Percentiles rank a stretch among this genome's conserved stretches.
Evolutionary conservation across 2,329 filamentous ascomycete species (phyloP).

Genomic region (Penicillium sp.): DNA sequence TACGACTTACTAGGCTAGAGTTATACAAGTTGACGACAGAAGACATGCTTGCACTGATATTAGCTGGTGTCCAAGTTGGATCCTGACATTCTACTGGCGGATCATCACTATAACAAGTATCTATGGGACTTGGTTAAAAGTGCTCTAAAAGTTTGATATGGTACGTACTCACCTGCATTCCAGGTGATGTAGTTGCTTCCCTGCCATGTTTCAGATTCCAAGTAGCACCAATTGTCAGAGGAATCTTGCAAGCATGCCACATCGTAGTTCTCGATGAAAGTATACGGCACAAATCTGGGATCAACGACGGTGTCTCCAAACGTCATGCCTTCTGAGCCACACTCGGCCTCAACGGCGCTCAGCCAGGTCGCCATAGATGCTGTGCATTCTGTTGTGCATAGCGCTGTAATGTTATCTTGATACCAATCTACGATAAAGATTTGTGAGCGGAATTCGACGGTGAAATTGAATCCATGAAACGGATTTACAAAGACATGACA

Average conservation of each 20-base stretch:
- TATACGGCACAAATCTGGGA: not conserved
- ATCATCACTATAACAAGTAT: not conserved
- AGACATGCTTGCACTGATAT: not conserved
- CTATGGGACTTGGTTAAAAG: not conserved
- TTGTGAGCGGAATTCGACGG: no score
- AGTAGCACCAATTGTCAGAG: not conserved
- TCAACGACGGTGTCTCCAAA: not conserved
- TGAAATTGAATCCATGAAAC: no score
- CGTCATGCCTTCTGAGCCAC: not conserved
- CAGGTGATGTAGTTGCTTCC: not conserved
- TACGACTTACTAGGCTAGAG: no score
- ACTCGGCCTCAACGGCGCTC: not conserved
- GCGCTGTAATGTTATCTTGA: not conserved
- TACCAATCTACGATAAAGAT: not conserved
- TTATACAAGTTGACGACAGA: not conserved
- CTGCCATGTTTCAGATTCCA: not conserved
- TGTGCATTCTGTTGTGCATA: not conserved
- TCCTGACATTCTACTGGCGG: no score
- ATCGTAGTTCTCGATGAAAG: not conserved
- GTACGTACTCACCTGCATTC: not conserved
- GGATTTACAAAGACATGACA: no score
- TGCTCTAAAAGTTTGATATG: no score
- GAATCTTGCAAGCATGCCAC: constrained; percentile 2
- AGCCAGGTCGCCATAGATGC: not conserved
- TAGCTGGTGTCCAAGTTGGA: not conserved